A percentile compares a stretch with the other conserved stretches of the same genome.
Evolutionary conservation across 2,329 filamentous ascomycete species (phyloP).

Genomic region (Dendryphion nanum): DNA sequence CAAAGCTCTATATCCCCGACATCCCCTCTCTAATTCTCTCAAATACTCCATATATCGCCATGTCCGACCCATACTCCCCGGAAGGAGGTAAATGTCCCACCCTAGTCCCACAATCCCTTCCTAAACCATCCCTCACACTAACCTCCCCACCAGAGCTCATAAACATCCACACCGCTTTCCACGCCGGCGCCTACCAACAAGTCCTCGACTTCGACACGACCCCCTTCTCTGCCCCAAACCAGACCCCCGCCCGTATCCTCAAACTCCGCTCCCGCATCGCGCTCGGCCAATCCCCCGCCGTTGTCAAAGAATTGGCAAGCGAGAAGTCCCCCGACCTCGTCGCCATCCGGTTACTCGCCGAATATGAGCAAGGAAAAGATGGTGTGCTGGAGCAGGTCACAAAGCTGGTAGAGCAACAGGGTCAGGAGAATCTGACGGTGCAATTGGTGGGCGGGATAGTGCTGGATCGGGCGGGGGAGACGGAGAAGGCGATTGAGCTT

Average conservation of each 20-base stretch:
- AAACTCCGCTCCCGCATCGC: conserved; percentile 81
- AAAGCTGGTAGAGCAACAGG: conserved; percentile 63
- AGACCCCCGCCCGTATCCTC: conserved; percentile 72
- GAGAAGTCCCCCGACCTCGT: conserved; percentile 67
- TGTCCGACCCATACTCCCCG: conserved; percentile 63
- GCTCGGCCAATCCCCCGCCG: conserved; percentile 72
- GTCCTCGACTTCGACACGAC: conserved; percentile 84
- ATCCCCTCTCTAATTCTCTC: conserved; percentile 1
- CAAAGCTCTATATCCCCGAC: conserved; percentile 1
- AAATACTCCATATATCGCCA: conserved; percentile 12
- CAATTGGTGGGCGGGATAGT: conserved; percentile 82
- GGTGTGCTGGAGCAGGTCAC: conserved; percentile 62
- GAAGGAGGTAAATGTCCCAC: conserved; percentile 55
- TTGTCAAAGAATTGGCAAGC: conserved; percentile 65
- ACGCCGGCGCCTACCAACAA: conserved; percentile 79
- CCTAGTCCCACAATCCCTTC: conserved; percentile 16
- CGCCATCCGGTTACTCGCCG: conserved; percentile 74
- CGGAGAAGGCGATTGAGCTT: conserved; percentile 80
- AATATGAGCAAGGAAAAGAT: conserved; percentile 49
- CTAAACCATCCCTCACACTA: conserved; percentile 10
- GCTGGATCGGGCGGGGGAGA: conserved; percentile 73
- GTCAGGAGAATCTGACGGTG: conserved; percentile 71
- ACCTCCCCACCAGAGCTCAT: conserved; percentile 54
- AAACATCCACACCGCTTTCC: conserved; percentile 66
- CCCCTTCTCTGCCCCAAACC: conserved; percentile 75